A percentile compares a stretch with the other conserved stretches of the same genome.
Conservation (phyloP, 2,329 filamentous ascomycete genomes). For the Lasiodiplodia theobromae region DNA sequence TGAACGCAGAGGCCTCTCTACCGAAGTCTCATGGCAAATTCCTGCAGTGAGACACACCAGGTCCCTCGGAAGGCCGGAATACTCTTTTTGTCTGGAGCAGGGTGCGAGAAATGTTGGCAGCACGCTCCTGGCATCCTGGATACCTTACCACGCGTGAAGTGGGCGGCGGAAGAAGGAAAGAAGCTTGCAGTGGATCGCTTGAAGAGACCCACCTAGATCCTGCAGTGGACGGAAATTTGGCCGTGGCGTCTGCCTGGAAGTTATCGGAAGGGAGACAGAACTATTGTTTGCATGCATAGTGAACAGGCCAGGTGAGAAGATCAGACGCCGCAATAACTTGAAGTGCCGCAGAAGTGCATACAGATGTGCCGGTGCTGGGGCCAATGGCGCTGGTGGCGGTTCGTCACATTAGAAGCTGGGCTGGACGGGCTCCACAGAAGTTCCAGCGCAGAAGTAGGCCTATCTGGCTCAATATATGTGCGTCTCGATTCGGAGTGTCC, state of each 20-base stretch:
- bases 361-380: not conserved
- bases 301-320: slow-evolving; percentile 4
- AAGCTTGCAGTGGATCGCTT: not conserved
- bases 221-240: not conserved
- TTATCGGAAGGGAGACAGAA: slow-evolving; percentile 6
- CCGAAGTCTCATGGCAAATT: slow-evolving; percentile 8
- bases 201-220: slow-evolving; percentile 22
- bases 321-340: not conserved
- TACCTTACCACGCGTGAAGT: not conserved
- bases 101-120: slow-evolving; percentile 3
- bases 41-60: not conserved
- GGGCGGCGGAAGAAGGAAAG: slow-evolving; percentile 11
- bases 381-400: slow-evolving; percentile 10
- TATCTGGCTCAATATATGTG: slow-evolving; percentile 25
- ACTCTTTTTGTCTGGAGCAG: not conserved
- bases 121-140: not conserved
- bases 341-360: slow-evolving; percentile 14
- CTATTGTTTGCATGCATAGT: slow-evolving; percentile 22
- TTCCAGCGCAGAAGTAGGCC: slow-evolving; percentile 11
- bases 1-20: not conserved
- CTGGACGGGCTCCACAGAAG: slow-evolving; percentile 11
- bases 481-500: slow-evolving; percentile 10
- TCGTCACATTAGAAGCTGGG: slow-evolving; percentile 11
- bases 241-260: slow-evolving; percentile 14
- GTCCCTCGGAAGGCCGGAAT: not conserved